These are phyloP conservation scores for Echinochloa phyllopogon DNA, from an alignment of 176 grass and related monocot genomes.

Conservation along the genomic window DNA sequence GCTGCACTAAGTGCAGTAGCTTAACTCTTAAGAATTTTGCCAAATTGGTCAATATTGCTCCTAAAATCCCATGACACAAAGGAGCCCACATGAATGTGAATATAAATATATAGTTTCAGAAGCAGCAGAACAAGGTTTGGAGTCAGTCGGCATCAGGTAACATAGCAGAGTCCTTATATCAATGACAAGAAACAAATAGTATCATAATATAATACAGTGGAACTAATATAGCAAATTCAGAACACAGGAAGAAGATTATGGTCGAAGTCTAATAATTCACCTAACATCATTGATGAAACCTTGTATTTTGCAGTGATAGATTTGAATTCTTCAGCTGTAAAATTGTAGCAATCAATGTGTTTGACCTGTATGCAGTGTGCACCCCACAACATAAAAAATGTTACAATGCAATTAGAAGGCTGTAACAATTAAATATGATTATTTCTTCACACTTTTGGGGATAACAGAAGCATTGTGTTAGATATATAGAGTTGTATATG, in stretches of 20 bases:
- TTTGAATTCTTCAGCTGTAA: slow-evolving; percentile 69
- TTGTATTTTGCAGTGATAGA: slow-evolving; percentile 75
- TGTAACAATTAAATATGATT: slow-evolving; percentile 11
- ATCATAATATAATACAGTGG: slow-evolving; percentile 17
- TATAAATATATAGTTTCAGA: neutral
- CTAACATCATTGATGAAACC: slow-evolving; percentile 79
- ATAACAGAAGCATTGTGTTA: slow-evolving; percentile 1
- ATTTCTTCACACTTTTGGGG: slow-evolving; percentile 11
- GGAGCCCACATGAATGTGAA: neutral
- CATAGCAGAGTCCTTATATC: slow-evolving; percentile 7
- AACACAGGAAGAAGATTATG: neutral
- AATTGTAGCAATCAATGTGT: slow-evolving; percentile 79
- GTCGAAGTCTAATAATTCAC: slow-evolving; percentile 43
- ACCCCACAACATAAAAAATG: slow-evolving; percentile 5
- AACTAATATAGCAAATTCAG: slow-evolving; percentile 34
- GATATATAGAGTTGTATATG: too few species aligned
- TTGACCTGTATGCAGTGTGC: slow-evolving; percentile 60
- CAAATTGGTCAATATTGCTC: neutral
- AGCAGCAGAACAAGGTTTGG: neutral
- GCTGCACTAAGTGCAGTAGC: neutral
- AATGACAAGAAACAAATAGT: slow-evolving; percentile 20
- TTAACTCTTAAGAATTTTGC: neutral
- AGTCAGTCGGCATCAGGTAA: neutral
- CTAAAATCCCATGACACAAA: neutral
- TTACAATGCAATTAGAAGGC: slow-evolving; percentile 11